A percentile compares a stretch with the other conserved stretches of the same genome.
These are phyloP conservation scores for Darksidea phi DNA, from an alignment of 495 filamentous ascomycete genomes.

Conservation along the genomic window DNA sequence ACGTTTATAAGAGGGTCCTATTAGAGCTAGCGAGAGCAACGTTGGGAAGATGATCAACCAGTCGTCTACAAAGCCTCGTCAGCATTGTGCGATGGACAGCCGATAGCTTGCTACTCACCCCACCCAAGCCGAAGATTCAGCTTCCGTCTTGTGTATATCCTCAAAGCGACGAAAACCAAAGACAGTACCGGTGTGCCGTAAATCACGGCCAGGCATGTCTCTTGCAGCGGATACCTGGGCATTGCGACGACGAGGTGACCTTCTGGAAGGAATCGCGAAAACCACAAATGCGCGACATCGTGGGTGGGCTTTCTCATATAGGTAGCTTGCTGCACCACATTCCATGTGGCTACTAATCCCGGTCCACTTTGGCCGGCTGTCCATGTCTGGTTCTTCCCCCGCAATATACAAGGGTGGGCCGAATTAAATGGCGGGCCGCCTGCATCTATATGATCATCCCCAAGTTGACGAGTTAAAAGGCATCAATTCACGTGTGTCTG, in stretches of 20 bases:
- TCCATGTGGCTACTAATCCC: slow-evolving; percentile 29
- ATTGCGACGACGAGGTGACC: slow-evolving; percentile 22
- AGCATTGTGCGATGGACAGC: background rate
- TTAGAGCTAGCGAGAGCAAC: slow-evolving; percentile 30
- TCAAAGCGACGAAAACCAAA: slow-evolving; percentile 28
- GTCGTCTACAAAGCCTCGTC: slow-evolving; percentile 27
- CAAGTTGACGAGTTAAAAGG: slow-evolving; percentile 15
- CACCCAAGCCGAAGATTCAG: slow-evolving; percentile 29
- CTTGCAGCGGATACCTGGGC: slow-evolving; percentile 30
- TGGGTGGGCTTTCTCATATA: slow-evolving; percentile 32
- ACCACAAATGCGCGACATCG: slow-evolving; percentile 21
- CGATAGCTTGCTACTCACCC: slow-evolving; percentile 22
- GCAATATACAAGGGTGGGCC: slow-evolving; percentile 34
- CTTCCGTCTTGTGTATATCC: slow-evolving; percentile 36
- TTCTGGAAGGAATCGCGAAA: slow-evolving; percentile 20
- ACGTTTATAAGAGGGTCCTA: slow-evolving; percentile 34
- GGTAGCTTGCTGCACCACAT: slow-evolving; percentile 9
- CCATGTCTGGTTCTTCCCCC: slow-evolving; percentile 28
- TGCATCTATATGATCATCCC: slow-evolving; percentile 33
- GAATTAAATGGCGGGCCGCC: slow-evolving; percentile 34
- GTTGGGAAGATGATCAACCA: slow-evolving; percentile 27
- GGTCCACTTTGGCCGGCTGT: slow-evolving; percentile 24
- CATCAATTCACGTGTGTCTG: slow-evolving; percentile 25
- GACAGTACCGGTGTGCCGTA: slow-evolving; percentile 25
- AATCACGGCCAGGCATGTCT: slow-evolving; percentile 34